These are phyloP conservation scores for Paratinospora sagittata DNA, from an alignment of 164 flowering plant species.

Conservation along the genomic window DNA sequence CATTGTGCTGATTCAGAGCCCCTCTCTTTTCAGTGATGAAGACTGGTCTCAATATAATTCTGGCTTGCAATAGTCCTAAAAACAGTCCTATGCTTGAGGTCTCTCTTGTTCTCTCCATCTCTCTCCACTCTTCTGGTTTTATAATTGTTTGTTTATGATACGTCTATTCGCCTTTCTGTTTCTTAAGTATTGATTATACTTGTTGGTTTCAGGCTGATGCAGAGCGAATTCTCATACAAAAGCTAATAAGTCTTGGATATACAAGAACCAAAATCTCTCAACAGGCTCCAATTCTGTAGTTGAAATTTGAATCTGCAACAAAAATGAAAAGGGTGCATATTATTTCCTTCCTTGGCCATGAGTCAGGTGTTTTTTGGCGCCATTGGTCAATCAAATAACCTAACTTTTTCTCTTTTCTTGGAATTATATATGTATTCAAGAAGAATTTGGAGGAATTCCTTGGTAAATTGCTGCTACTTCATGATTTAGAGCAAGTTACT, in stretches of 20 bases:
- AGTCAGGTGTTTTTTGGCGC: not conserved
- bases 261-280: constrained; percentile 33
- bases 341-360: too few relatives aligned
- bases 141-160: not conserved
- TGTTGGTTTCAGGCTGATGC: constrained; percentile 44
- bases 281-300: not conserved
- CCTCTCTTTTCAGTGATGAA: constrained; percentile 42
- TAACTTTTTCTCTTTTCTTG: too few relatives aligned
- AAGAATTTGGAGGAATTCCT: too few relatives aligned
- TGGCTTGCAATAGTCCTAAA: constrained; percentile 86
- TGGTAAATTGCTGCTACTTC: too few relatives aligned
- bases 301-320: not conserved
- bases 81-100: constrained; percentile 83
- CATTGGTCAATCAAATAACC: too few relatives aligned
- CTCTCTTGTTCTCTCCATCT: too few relatives aligned
- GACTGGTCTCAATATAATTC: constrained; percentile 64
- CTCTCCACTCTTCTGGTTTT: constrained; percentile 5
- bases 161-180: not conserved
- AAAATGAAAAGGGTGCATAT: not conserved
- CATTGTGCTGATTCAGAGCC: constrained; percentile 2
- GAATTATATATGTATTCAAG: too few relatives aligned
- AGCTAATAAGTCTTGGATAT: constrained; percentile 58
- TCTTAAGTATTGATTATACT: not conserved
- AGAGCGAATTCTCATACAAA: constrained; percentile 53
- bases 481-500: too few relatives aligned